Base-by-base conservation (phyloP, 345 rosid species). In the Conringia planisiliqua region DNA sequence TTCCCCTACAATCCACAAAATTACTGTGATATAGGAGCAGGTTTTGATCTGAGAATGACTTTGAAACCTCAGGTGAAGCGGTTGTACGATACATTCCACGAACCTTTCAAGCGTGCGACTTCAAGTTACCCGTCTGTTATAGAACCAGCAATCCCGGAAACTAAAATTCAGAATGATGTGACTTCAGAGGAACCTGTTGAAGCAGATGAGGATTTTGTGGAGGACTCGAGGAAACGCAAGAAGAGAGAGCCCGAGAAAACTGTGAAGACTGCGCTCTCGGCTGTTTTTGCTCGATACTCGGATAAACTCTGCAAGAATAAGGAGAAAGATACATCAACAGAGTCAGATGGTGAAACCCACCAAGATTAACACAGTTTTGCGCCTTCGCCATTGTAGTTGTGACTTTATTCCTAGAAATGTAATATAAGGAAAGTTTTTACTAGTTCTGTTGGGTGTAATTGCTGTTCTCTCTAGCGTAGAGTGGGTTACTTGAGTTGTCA, bases 71-170 rank as follows among this genome's bases (percentile, higher is more conserved):
- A 88, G 98, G 98, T 92, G 57, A 95, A 84, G 74, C 89, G 97
- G 74, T 82, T 95, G 84, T 79, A 92, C 57, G 97, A 92, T 70
- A 87, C 99, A 42, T 90, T 92, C 80, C 97, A 95, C 36, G 97
- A 95, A 72, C 97, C 99, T 62, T 95, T 92, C 83, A 90, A 89
- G 87, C 97, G 91, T 29, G 79, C 67, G 13, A 71, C 80, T 80
- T 73, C 88, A 33, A 82, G 82, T 66, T 78, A 79, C 36, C 83
- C 86, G 40, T 32, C 77, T 61, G 68, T 83, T 78, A 75, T 83
- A 13, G 92, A 89, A 81, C 75, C 83, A 67, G 29, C 56, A 40
- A 20, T 59, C 14, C 66, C 14, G 3, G 93, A 86, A 74, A 73
- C 82, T 74, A 71, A 84, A 12, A 27, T 75, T 5, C 68, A 57